Conservation (phyloP, 139 green algal genomes). For the Gonium pectorale region DNA sequence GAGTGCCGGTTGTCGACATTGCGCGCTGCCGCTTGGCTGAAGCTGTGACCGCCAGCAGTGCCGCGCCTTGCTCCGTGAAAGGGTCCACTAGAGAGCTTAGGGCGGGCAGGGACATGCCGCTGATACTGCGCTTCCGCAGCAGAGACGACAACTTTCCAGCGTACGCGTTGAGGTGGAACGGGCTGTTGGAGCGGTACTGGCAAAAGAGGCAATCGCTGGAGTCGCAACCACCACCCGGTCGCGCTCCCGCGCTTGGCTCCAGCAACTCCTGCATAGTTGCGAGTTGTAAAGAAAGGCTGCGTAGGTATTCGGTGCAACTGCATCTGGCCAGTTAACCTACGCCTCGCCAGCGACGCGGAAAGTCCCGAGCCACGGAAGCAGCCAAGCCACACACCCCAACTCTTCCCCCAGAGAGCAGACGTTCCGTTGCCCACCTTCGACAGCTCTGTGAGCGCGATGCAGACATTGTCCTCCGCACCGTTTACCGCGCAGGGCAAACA, state of each 20-base stretch:
- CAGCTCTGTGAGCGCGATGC: constrained; percentile 7
- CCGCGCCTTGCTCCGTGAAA: not conserved
- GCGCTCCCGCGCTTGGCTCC: not conserved
- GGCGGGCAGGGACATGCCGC: not conserved
- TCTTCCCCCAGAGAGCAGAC: too few relatives aligned
- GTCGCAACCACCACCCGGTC: constrained; percentile 41
- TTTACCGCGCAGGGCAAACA: not conserved
- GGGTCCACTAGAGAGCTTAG: not conserved
- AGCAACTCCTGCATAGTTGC: not conserved
- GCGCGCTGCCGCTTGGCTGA: too few relatives aligned
- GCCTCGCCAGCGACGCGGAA: too few relatives aligned
- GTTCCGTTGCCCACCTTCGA: constrained; percentile 28
- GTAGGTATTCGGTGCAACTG: too few relatives aligned
- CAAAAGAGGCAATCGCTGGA: constrained; percentile 56
- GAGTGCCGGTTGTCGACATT: too few relatives aligned
- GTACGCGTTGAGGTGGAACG: constrained; percentile 39
- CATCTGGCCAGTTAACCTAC: too few relatives aligned
- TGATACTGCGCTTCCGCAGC: constrained; percentile 23
- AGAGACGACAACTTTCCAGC: constrained; percentile 28
- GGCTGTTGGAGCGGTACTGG: constrained; percentile 42
- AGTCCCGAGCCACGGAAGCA: too few relatives aligned
- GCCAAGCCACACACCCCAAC: too few relatives aligned
- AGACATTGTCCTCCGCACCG: not conserved
- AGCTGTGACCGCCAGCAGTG: too few relatives aligned
- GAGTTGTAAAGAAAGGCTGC: not conserved